Base-by-base conservation (phyloP, 495 filamentous ascomycete genomes). In the Penicillium manginii region DNA sequence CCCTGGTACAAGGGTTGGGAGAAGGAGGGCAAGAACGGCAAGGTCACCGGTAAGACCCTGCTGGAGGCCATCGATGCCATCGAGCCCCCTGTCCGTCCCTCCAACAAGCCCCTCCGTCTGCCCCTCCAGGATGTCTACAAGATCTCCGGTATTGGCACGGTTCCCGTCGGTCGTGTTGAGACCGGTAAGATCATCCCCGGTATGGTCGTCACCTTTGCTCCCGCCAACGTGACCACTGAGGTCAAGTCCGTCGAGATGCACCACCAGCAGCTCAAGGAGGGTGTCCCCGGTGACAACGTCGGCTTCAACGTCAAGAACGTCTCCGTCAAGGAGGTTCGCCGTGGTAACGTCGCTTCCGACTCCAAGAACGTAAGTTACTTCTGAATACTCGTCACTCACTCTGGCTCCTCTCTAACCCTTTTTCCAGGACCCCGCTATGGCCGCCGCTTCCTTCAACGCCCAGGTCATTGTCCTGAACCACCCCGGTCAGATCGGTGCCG, bases 261-360 rank as follows among this genome's bases (percentile, higher is more conserved):
- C 86, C 94, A 98, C 91, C 93, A 98, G 84, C 93, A 97, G 88
- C 92, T 98, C 74, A 75, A 81, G 71, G 91, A 96, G 85, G 94
- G 94, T 91, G 71, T 91, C 63, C 96, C 94, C 67, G 94, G 94
- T 83, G 94, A 98, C 88, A 98, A 98, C 83, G 94, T 98, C 75
- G 94, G 94, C 70, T 98, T 98, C 92, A 98, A 98, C 89, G 96
- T 98, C 83, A 97, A 97, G 93, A 98, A 98, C 94, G 94, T 98
- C 71, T 98, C 94, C 77, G 96, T 98, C 83, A 98, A 98, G 91
- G 94, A 98, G 79, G 96, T 98, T 75, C 94, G 94, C 81, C 94
- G 94, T 93, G 94, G 94, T 78, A 98, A 98, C 86, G 96, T 98
- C 74, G 91, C 91, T 73, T 91, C 91, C 87, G 94, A 98, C 88